Conservation (phyloP, 768 basidiomycete genomes). For the Tricholoma sp. region DNA sequence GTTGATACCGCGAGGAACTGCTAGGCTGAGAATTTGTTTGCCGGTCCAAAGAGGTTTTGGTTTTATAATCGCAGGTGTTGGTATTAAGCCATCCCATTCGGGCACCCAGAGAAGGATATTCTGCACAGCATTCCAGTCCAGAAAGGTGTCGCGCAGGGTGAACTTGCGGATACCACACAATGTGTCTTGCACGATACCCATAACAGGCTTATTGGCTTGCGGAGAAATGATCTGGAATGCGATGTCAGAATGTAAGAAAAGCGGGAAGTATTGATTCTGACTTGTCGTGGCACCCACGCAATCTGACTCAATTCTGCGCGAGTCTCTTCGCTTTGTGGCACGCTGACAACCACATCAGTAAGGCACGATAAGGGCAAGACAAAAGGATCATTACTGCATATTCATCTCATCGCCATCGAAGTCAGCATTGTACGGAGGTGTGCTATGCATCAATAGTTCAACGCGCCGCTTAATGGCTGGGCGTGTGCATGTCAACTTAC, state of each 20-base stretch:
- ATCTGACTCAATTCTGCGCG: constrained; percentile 97
- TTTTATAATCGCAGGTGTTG: constrained; percentile 91
- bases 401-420: constrained; percentile 99
- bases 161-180: constrained; percentile 97
- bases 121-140: constrained; percentile 95
- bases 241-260: not conserved
- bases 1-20: constrained; percentile 94
- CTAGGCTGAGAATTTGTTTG: constrained; percentile 91
- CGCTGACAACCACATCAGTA: constrained; percentile 39
- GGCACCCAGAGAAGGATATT: constrained; percentile 98
- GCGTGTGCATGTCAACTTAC: constrained; percentile 44
- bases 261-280: constrained; percentile 24
- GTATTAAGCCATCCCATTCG: constrained; percentile 92
- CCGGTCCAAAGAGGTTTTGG: constrained; percentile 98
- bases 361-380: not conserved
- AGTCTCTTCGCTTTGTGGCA: constrained; percentile 98
- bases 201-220: constrained; percentile 99
- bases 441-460: constrained; percentile 42
- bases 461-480: constrained; percentile 15
- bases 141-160: constrained; percentile 89
- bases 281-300: constrained; percentile 97
- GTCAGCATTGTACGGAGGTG: constrained; percentile 98
- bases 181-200: constrained; percentile 99
- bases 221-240: constrained; percentile 86
- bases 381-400: constrained; percentile 79